These are phyloP conservation scores for Penicillium capsulatum DNA, from an alignment of 2,329 filamentous ascomycete genomes.

Conservation along the genomic window DNA sequence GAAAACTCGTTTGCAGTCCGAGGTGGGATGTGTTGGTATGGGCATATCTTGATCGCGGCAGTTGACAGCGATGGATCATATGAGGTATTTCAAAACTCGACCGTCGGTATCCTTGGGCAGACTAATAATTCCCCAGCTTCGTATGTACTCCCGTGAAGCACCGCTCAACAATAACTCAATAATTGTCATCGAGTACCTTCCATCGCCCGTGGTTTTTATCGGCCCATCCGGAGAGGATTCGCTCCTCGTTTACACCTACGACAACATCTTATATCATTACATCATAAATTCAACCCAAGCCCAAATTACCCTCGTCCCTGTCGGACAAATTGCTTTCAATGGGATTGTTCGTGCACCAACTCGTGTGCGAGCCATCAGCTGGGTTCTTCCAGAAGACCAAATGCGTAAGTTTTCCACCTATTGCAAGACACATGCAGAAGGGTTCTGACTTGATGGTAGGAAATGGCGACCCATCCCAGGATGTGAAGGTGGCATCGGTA, in stretches of 20 bases:
- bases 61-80: constrained; percentile 81
- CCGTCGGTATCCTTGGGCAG: no score
- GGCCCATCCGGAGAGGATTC: constrained; percentile 90
- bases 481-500: constrained; percentile 89
- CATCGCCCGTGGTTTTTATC: constrained; percentile 83
- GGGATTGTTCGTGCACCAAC: constrained; percentile 93
- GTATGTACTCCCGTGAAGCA: constrained; percentile 87
- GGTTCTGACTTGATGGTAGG: no score
- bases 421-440: no score
- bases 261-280: constrained; percentile 93
- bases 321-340: constrained; percentile 97
- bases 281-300: constrained; percentile 69
- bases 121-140: constrained; percentile 60
- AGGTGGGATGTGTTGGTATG: constrained; percentile 98
- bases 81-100: constrained; percentile 50
- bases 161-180: constrained; percentile 68
- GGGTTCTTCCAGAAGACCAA: constrained; percentile 90
- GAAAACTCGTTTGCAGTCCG: constrained; percentile 90
- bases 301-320: constrained; percentile 77
- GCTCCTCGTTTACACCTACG: constrained; percentile 91
- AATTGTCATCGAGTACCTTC: constrained; percentile 71
- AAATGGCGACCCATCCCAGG: constrained; percentile 90
- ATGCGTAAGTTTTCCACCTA: constrained; percentile 60
- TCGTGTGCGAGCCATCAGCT: constrained; percentile 86
- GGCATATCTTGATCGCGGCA: constrained; percentile 88